Percentiles rank a stretch among this genome's conserved stretches.
Evolutionary conservation across 1,284 basidiomycete species (phyloP).

Genomic region (Rhodotorula sp.): DNA sequence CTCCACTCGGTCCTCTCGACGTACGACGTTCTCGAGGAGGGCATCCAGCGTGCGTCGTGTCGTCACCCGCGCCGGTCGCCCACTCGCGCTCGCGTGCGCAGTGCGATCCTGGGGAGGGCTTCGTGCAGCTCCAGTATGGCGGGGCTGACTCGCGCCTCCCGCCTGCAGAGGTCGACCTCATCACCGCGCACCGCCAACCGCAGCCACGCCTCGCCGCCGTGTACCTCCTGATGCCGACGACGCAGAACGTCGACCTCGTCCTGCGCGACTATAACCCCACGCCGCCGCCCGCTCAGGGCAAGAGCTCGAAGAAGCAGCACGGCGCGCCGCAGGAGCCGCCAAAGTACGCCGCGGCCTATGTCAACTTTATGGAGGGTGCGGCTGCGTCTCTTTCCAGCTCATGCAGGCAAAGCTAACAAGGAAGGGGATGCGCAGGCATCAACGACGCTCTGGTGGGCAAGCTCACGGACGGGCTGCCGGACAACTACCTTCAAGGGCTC

Average conservation of each 20-base stretch:
- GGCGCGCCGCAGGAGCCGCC: conserved; percentile 48
- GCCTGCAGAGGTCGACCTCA: conserved; percentile 54
- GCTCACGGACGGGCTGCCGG: conserved; percentile 59
- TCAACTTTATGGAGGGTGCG: conserved; percentile 93
- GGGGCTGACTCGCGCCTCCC: neutral
- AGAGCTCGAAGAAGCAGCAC: conserved; percentile 33
- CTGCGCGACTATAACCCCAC: conserved; percentile 70
- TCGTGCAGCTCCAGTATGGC: no score
- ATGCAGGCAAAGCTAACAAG: neutral
- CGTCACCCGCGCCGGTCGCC: neutral
- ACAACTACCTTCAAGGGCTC: conserved; percentile 62
- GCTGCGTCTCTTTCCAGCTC: conserved; percentile 12
- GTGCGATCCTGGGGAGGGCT: neutral
- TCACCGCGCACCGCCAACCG: conserved; percentile 63
- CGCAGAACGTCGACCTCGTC: conserved; percentile 88
- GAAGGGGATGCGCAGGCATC: conserved; percentile 57
- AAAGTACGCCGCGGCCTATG: conserved; percentile 83
- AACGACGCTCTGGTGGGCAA: conserved; percentile 72
- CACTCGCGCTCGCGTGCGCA: no score
- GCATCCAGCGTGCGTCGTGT: conserved; percentile 75
- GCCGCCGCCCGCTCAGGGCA: conserved; percentile 10
- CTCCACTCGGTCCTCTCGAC: conserved; percentile 85
- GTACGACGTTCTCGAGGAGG: conserved; percentile 89
- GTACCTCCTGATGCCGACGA: conserved; percentile 92
- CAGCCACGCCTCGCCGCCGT: conserved; percentile 83